Percentiles rank a stretch among this genome's conserved stretches.
phyloP scores from a whole-genome alignment of 768 basidiomycete genomes.

The Pulveroboletus sp. region DNA sequence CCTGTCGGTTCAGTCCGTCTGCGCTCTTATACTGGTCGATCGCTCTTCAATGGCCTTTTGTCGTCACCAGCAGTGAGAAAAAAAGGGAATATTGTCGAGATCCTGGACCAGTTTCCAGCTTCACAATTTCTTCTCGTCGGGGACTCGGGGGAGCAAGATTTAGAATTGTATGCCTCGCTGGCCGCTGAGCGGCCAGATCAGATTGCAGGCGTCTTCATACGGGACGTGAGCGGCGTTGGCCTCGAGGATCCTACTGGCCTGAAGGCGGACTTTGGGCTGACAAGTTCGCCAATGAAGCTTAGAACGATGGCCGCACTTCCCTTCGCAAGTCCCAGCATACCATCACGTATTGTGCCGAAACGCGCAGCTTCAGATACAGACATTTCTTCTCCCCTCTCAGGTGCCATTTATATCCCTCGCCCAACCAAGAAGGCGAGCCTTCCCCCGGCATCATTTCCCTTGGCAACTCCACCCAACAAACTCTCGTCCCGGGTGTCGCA shows the following conservation, averaged over 20 bases:
- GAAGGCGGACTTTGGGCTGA: neutral
- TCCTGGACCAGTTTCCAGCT: constrained; percentile 68
- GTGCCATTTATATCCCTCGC: constrained; percentile 14
- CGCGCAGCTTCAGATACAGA: constrained; percentile 24
- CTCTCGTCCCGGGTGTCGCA: constrained; percentile 15
- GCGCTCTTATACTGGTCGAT: constrained; percentile 80
- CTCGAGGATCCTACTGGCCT: constrained; percentile 66
- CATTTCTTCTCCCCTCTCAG: constrained; percentile 1
- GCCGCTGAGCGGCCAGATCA: constrained; percentile 67
- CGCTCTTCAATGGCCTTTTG: constrained; percentile 78
- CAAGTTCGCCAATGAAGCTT: constrained; percentile 2
- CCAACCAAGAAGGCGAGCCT: constrained; percentile 9
- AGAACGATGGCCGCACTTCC: constrained; percentile 9
- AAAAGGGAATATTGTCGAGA: constrained; percentile 71
- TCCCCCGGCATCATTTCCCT: constrained; percentile 11
- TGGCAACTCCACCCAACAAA: constrained; percentile 13
- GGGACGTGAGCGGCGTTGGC: constrained; percentile 54
- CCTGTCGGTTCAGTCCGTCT: constrained; percentile 76
- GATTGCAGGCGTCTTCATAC: constrained; percentile 76
- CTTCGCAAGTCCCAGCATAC: neutral
- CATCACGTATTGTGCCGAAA: constrained; percentile 6
- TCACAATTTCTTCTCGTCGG: constrained; percentile 83
- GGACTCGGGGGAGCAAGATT: constrained; percentile 92
- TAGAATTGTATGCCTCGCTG: constrained; percentile 81
- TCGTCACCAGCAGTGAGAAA: constrained; percentile 82